A percentile compares a stretch with the other conserved stretches of the same genome.
phyloP scores from a whole-genome alignment of 176 grass and related monocot species.

The Cenchrus purpureus region DNA sequence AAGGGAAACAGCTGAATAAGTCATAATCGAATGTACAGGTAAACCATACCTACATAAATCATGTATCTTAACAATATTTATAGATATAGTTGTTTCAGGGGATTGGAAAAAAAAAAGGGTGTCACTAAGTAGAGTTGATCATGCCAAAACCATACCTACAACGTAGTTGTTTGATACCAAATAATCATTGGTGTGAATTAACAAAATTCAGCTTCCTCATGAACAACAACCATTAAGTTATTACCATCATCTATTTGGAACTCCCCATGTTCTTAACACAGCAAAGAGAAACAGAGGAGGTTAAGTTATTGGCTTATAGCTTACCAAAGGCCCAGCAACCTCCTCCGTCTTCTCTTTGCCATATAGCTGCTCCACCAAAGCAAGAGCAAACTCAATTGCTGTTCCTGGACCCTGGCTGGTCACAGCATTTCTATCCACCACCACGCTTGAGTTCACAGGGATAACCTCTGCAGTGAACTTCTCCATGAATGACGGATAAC shows the following conservation, averaged over 20 bases:
- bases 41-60: neutral
- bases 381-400: conserved; percentile 63
- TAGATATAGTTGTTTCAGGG: neutral
- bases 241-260: neutral
- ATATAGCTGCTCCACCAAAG: conserved; percentile 66
- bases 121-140: neutral
- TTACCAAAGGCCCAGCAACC: conserved; percentile 73
- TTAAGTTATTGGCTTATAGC: neutral
- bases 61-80: neutral
- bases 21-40: neutral
- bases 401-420: conserved; percentile 76
- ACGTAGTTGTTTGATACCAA: neutral
- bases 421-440: conserved; percentile 60
- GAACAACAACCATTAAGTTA: neutral
- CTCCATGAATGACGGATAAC: conserved; percentile 63
- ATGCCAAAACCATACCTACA: neutral
- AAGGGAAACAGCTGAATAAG: neutral
- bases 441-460: conserved; percentile 60
- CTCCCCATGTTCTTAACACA: neutral
- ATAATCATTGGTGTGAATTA: neutral
- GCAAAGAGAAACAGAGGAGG: conserved; percentile 2
- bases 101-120: too few relatives aligned
- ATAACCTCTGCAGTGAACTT: conserved; percentile 73
- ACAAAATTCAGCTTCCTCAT: neutral
- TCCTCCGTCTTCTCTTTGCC: conserved; percentile 69